These are phyloP conservation scores for Coriolopsis trogii DNA, from an alignment of 1,284 basidiomycete genomes.

Conservation along the genomic window DNA sequence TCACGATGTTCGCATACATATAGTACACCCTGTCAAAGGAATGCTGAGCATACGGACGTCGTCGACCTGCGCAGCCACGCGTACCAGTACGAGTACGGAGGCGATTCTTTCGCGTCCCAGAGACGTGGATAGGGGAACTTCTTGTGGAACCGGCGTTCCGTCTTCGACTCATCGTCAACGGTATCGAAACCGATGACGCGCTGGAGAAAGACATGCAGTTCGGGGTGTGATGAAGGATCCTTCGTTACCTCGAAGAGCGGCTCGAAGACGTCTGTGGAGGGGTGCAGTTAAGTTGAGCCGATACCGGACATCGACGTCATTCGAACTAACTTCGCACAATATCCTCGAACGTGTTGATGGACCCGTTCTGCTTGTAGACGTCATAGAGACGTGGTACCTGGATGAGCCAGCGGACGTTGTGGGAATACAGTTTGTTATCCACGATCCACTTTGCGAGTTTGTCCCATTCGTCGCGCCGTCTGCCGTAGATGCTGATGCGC, in stretches of 20 bases:
- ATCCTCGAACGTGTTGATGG: constrained; percentile 89
- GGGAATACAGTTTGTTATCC: constrained; percentile 90
- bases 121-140: constrained; percentile 95
- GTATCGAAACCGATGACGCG: constrained; percentile 96
- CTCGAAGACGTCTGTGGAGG: constrained; percentile 79
- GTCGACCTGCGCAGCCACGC: constrained; percentile 23
- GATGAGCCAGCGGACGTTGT: constrained; percentile 98
- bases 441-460: constrained; percentile 98
- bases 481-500: constrained; percentile 95
- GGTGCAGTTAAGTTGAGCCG: neutral
- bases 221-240: constrained; percentile 88
- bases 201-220: constrained; percentile 95
- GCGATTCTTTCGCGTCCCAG: constrained; percentile 91
- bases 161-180: constrained; percentile 97
- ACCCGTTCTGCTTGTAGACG: constrained; percentile 91
- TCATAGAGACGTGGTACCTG: constrained; percentile 97
- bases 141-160: constrained; percentile 88
- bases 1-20: constrained; percentile 96
- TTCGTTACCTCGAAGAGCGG: constrained; percentile 97
- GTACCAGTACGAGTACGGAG: constrained; percentile 94
- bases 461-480: constrained; percentile 88
- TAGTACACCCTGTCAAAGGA: constrained; percentile 82
- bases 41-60: neutral
- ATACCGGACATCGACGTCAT: no score
- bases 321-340: constrained; percentile 85